Evolutionary conservation across 345 rosid species (phyloP).

Genomic region (Lepidium africanum): DNA sequence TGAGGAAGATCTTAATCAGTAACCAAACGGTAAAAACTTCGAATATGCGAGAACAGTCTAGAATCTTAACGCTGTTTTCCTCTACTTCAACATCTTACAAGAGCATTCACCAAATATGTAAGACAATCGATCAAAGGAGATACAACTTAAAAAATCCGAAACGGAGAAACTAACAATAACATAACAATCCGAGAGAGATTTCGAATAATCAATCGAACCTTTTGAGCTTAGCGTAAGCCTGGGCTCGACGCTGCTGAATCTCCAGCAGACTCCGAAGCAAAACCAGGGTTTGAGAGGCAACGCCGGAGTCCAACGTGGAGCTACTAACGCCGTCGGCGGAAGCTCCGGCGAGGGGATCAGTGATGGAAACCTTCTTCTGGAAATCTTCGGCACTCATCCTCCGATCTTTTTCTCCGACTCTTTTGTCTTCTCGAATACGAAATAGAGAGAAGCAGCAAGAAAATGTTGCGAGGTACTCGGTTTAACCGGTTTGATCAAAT

Average conservation of each 20-base stretch:
- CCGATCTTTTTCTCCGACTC: constrained; percentile 2
- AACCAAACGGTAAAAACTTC: background rate
- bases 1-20: background rate
- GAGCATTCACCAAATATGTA: background rate
- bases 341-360: constrained; percentile 32
- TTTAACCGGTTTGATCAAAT: background rate
- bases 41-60: background rate
- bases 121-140: background rate
- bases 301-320: background rate
- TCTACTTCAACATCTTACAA: background rate
- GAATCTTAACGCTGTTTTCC: background rate
- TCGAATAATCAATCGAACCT: constrained; percentile 25
- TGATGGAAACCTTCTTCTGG: constrained; percentile 51
- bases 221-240: constrained; percentile 76
- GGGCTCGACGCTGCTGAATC: constrained; percentile 82
- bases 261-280: constrained; percentile 59
- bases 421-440: constrained; percentile 15
- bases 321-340: background rate
- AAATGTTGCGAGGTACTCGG: background rate
- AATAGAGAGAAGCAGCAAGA: background rate
- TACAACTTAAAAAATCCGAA: background rate
- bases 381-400: constrained; percentile 55
- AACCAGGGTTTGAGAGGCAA: constrained; percentile 30
- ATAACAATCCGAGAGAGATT: background rate
- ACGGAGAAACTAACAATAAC: background rate